Base-by-base conservation (phyloP, 139 green algal genomes). In the Diplosphaera chodatii region DNA sequence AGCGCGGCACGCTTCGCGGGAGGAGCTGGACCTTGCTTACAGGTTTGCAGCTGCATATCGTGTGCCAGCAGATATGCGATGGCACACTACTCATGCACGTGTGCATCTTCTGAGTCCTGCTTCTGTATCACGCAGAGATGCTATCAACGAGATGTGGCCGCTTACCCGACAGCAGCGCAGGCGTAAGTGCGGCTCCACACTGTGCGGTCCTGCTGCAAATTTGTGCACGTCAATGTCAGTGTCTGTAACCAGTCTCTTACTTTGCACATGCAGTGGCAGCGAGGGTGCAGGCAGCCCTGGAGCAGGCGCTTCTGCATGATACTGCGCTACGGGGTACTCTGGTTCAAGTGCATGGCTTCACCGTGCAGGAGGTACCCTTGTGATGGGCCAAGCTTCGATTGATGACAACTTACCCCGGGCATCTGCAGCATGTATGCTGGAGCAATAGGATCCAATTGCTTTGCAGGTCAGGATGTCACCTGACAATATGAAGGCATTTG, bases 391-490 rank as follows among this genome's bases (percentile, higher is more conserved):
- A n/a, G n/a, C n/a, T n/a, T n/a, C n/a, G n/a, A n/a, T n/a, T n/a
- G n/a, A n/a, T n/a, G n/a, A n/a, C n/a, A n/a, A n/a, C n/a, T n/a
- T n/a, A n/a, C n/a, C n/a, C n/a, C n/a, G n/a, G n/a, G n/a, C n/a
- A n/a, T n/a, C n/a, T n/a, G n/a, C n/a, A n/a, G n/a, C n/a, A n/a
- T n/a, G n/a, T n/a, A n/a, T n/a, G n/a, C n/a, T n/a, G n/a, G n/a
- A n/a, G n/a, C n/a, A n/a, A n/a, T n/a, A n/a, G n/a, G n/a, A n/a
- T n/a, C n/a, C n/a, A n/a, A n/a, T n/a, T n/a, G n/a, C n/a, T n/a
- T n/a, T n/a, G n/a, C 70, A 87, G 32, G 69, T 88, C 1, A 71
- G 83, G 1, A 84, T 85, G 77, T 83, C 83, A 25, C 81, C 83
- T 15, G 83, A 88, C 72, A 72, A 82, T 56, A 40, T 78, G 18